Evolutionary conservation across 495 filamentous ascomycete genomes (phyloP).

Genomic region (Rusavskia elegans): DNA sequence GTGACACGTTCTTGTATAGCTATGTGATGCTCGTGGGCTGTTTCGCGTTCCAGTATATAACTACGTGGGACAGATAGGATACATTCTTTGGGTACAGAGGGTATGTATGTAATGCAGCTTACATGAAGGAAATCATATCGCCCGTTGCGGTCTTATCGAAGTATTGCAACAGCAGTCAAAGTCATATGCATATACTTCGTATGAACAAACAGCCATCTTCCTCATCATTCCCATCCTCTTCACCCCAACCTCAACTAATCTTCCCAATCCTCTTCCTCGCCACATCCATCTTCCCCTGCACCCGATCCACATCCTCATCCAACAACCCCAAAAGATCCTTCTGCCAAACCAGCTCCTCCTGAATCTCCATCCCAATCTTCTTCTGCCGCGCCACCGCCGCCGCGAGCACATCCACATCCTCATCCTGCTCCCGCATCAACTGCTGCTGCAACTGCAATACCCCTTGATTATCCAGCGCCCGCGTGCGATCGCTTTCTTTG

Average conservation of each 20-base stretch:
- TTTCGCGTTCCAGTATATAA: too few relatives aligned
- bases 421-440: constrained; percentile 75
- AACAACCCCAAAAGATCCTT: constrained; percentile 62
- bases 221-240: neutral
- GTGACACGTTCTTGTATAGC: too few relatives aligned
- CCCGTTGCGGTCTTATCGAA: too few relatives aligned
- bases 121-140: too few relatives aligned
- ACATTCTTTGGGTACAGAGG: too few relatives aligned
- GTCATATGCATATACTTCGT: too few relatives aligned
- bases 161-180: too few relatives aligned
- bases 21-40: too few relatives aligned
- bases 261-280: constrained; percentile 69
- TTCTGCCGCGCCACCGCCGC: constrained; percentile 65
- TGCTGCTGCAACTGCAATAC: constrained; percentile 74
- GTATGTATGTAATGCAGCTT: too few relatives aligned
- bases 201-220: too few relatives aligned
- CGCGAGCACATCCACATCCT: constrained; percentile 57
- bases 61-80: too few relatives aligned
- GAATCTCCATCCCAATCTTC: constrained; percentile 73
- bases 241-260: constrained; percentile 35
- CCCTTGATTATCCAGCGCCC: constrained; percentile 80
- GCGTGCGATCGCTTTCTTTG: constrained; percentile 72
- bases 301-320: constrained; percentile 57
- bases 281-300: constrained; percentile 63
- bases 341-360: constrained; percentile 73